phyloP scores from a whole-genome alignment of 192 early-diverging fungal species.

The Dispira simplex region DNA sequence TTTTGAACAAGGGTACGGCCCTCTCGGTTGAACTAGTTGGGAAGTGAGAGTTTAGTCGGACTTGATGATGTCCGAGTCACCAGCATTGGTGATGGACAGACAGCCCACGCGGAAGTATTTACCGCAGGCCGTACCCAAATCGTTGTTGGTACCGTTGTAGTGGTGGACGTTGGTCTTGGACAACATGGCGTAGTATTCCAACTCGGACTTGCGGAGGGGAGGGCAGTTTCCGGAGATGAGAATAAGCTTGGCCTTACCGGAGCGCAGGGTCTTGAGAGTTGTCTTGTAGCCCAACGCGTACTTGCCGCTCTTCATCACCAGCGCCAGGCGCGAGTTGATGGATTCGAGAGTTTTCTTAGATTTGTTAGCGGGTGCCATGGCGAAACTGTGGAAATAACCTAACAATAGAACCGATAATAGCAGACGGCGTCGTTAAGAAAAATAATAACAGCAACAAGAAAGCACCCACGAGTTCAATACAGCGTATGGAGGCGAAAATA shows the following conservation, averaged over 20 bases:
- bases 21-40: too few species aligned
- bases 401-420: too few species aligned
- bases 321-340: constrained; percentile 96
- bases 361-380: constrained; percentile 44
- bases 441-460: too few species aligned
- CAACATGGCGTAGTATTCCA: constrained; percentile 99
- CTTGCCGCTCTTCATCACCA: constrained; percentile 99
- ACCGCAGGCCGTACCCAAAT: constrained; percentile 99
- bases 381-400: neutral
- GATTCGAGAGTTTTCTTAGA: constrained; percentile 79
- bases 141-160: constrained; percentile 97
- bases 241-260: constrained; percentile 98
- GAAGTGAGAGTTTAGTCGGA: constrained; percentile 11
- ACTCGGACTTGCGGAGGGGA: constrained; percentile 98
- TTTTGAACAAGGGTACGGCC: too few species aligned
- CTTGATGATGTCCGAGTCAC: constrained; percentile 89
- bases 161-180: constrained; percentile 99
- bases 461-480: too few species aligned
- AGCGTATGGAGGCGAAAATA: too few species aligned
- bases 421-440: too few species aligned
- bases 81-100: constrained; percentile 94
- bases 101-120: constrained; percentile 94
- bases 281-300: constrained; percentile 97
- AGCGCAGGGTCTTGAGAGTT: constrained; percentile 92
- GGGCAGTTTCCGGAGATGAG: constrained; percentile 99